Conservation (phyloP, 1,284 basidiomycete species). For the Fistulina hepatica region DNA sequence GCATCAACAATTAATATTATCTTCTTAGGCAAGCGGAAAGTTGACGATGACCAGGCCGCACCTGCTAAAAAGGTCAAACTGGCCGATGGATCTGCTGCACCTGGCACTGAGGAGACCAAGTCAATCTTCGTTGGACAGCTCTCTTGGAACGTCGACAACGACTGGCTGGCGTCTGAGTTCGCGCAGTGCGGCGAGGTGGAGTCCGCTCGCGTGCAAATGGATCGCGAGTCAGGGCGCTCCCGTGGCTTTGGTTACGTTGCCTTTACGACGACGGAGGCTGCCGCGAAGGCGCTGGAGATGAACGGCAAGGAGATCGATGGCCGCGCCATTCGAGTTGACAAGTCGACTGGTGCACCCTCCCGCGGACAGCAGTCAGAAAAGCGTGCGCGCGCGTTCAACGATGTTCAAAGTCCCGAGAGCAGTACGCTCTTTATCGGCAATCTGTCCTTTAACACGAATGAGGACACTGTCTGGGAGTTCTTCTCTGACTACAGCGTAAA, state of each 20-base stretch:
- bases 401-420: constrained; percentile 61
- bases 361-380: constrained; percentile 21
- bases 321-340: constrained; percentile 66
- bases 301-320: constrained; percentile 89
- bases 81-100: constrained; percentile 41
- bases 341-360: constrained; percentile 45
- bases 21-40: constrained; percentile 73
- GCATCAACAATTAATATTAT: constrained; percentile 7
- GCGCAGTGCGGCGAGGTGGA: constrained; percentile 81
- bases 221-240: constrained; percentile 80
- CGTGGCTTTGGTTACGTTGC: constrained; percentile 95
- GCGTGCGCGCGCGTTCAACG: constrained; percentile 70
- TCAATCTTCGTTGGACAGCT: constrained; percentile 90
- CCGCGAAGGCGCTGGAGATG: constrained; percentile 64
- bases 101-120: constrained; percentile 44
- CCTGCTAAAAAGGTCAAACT: constrained; percentile 81
- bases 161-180: constrained; percentile 91
- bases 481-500: constrained; percentile 90
- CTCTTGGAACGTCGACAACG: constrained; percentile 97
- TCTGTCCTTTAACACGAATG: constrained; percentile 70
- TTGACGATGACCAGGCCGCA: constrained; percentile 48
- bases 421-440: constrained; percentile 86
- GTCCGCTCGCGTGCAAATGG: constrained; percentile 82
- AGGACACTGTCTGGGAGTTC: constrained; percentile 85
- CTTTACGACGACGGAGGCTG: constrained; percentile 69